Conservation (phyloP, 83 land plant species). For the Picea engelmannii region DNA sequence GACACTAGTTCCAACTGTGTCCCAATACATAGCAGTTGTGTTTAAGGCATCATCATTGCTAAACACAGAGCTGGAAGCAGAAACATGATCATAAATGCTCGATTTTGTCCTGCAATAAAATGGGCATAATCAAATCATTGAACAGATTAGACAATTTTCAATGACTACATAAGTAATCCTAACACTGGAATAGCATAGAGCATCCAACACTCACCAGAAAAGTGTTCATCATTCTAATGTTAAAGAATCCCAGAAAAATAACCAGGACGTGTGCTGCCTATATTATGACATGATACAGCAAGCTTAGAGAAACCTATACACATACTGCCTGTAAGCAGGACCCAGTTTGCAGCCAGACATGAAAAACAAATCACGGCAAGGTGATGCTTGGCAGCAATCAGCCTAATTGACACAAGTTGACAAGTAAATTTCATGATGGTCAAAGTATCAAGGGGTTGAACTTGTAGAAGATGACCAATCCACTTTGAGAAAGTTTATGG, state of each 20-base stretch:
- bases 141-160: neutral
- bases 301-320: no score
- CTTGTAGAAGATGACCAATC: no score
- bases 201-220: neutral
- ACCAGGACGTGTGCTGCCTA: neutral
- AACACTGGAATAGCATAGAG: neutral
- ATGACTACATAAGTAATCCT: neutral
- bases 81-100: neutral
- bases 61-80: neutral
- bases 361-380: neutral
- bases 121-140: neutral
- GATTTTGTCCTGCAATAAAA: conserved; percentile 6
- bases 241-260: no score
- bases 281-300: neutral
- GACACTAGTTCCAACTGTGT: neutral
- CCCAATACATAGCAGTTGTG: neutral
- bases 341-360: neutral
- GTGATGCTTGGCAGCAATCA: neutral
- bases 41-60: conserved; percentile 6
- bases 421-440: neutral
- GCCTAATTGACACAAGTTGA: neutral
- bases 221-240: neutral
- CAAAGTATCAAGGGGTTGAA: no score
- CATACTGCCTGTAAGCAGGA: neutral
- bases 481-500: no score